A percentile compares a stretch with the other conserved stretches of the same genome.
Evolutionary conservation across 202 grass and related monocot genomes (phyloP).

Genomic region (Saccharum hybrid): DNA sequence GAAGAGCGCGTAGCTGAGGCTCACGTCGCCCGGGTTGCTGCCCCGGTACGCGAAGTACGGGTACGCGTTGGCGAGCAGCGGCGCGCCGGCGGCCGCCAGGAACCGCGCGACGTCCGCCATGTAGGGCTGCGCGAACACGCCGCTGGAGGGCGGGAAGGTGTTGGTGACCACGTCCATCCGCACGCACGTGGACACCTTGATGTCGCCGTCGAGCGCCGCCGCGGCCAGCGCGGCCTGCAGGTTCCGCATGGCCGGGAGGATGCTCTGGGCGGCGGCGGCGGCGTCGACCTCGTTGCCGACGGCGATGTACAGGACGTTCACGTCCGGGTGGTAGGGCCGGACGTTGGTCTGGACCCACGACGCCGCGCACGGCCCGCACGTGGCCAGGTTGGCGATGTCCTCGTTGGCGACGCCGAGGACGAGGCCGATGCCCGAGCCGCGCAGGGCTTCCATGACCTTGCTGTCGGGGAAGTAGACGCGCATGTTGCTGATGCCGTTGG

Average conservation of each 20-base stretch:
- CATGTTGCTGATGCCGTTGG: constrained; percentile 44
- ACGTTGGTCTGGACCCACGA: constrained; percentile 59
- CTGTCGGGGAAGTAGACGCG: constrained; percentile 51
- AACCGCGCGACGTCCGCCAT: constrained; percentile 30
- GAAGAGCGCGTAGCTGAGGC: constrained; percentile 58
- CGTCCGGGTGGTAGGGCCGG: constrained; percentile 34
- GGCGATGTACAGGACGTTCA: constrained; percentile 53
- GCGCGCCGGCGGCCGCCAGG: constrained; percentile 31
- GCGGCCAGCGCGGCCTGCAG: constrained; percentile 23
- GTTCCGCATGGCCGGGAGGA: constrained; percentile 67
- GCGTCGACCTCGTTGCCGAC: constrained; percentile 64
- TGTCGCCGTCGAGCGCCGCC: constrained; percentile 20
- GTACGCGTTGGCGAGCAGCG: constrained; percentile 69
- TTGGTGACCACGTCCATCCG: neutral
- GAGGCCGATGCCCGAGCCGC: constrained; percentile 47
- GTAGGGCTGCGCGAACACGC: constrained; percentile 46
- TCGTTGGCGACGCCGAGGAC: constrained; percentile 50
- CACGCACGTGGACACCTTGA: constrained; percentile 63
- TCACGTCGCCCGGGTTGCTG: neutral
- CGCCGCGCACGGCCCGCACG: neutral
- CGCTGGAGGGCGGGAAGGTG: constrained; percentile 53
- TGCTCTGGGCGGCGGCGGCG: neutral
- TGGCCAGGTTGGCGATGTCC: constrained; percentile 18
- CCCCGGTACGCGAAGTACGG: constrained; percentile 61
- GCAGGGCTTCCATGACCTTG: constrained; percentile 37